These are phyloP conservation scores for Colletotrichum siamense DNA, from an alignment of 2,329 filamentous ascomycete species.

Conservation along the genomic window DNA sequence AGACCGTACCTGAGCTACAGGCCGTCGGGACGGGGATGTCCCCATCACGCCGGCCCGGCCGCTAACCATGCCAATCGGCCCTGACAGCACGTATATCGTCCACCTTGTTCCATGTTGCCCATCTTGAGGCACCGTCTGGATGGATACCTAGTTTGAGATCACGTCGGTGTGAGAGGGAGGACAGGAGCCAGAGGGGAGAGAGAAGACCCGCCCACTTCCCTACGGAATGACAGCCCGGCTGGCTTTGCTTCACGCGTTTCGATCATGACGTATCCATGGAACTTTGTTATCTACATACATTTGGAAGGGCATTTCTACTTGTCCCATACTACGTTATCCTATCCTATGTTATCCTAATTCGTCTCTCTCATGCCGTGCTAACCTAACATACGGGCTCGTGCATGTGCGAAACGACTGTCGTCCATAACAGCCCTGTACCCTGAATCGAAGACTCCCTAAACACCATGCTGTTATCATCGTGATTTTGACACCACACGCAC, in stretches of 20 bases:
- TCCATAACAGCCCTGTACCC: background rate
- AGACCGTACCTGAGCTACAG: background rate
- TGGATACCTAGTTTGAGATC: background rate
- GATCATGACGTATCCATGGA: background rate
- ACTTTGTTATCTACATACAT: background rate
- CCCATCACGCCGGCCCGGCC: background rate
- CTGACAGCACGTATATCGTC: background rate
- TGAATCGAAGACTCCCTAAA: constrained; percentile 20
- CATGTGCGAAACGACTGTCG: background rate
- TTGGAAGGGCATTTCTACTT: background rate
- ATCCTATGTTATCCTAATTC: background rate
- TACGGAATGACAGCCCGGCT: background rate
- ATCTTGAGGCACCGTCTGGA: background rate
- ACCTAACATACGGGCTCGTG: background rate
- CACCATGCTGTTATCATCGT: constrained; percentile 22
- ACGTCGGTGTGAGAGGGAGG: background rate
- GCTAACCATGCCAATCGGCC: background rate
- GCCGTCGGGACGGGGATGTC: background rate
- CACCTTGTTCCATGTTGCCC: background rate
- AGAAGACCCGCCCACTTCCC: background rate
- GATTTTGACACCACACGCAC: background rate
- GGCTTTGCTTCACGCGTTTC: background rate
- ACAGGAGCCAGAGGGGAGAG: background rate
- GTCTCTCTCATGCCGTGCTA: background rate
- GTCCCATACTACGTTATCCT: background rate